These are phyloP conservation scores for Bipolaris zeicola DNA, from an alignment of 2,329 filamentous ascomycete genomes.

Conservation along the genomic window DNA sequence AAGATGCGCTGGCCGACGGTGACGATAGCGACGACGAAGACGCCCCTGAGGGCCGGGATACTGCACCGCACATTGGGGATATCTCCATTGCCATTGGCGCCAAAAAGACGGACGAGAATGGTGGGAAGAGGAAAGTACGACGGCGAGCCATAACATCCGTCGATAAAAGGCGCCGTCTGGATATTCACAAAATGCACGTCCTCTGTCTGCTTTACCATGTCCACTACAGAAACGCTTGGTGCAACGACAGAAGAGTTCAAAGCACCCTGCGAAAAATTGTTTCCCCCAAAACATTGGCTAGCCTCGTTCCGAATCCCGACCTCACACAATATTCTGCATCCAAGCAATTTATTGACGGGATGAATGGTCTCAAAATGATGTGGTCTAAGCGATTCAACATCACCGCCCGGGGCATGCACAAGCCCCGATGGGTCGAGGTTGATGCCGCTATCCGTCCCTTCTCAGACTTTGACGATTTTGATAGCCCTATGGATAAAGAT, in stretches of 20 bases:
- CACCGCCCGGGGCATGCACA: conserved; percentile 58
- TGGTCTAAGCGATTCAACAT: conserved; percentile 75
- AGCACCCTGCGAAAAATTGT: conserved; percentile 60
- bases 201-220: conserved; percentile 81
- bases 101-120: conserved; percentile 38
- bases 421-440: conserved; percentile 71
- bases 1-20: conserved; percentile 54
- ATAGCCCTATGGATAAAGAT: conserved; percentile 69
- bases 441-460: conserved; percentile 62
- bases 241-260: conserved; percentile 76
- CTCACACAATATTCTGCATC: conserved; percentile 77
- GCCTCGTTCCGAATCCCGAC: conserved; percentile 70
- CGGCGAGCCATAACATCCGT: conserved; percentile 61
- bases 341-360: conserved; percentile 76
- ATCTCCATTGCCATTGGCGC: conserved; percentile 51
- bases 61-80: conserved; percentile 45
- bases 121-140: conserved; percentile 44
- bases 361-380: conserved; percentile 69
- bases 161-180: conserved; percentile 67
- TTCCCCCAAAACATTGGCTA: conserved; percentile 66
- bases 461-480: conserved; percentile 63
- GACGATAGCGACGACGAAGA: conserved; percentile 29
- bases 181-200: conserved; percentile 86
- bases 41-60: conserved; percentile 27
- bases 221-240: conserved; percentile 83